Evolutionary conservation across 2,329 filamentous ascomycete species (phyloP), one percentile per base, ranked within the genome.

Genomic region (Capronia coronata): DNA sequence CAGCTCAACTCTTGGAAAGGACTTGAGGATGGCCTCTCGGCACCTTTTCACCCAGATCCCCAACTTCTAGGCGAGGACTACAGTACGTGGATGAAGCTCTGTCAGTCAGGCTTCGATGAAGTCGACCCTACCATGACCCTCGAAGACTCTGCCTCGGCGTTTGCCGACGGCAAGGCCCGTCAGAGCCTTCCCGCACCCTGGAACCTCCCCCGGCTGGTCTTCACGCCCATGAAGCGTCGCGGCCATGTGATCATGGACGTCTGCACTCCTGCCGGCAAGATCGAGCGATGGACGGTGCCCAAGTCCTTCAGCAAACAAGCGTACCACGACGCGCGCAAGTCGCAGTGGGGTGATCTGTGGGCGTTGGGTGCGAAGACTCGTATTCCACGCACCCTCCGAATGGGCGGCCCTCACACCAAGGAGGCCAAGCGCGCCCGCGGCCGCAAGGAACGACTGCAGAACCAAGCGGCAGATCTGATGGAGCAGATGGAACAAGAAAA

Each of bases 261-360:
- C 2, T 98, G 93, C 73, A 97, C 93, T 0, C 85, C 91, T 0
- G 76, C 80, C 1, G 93, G 87, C 25, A 82, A 78, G 35, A 82
- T 96, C 27, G 91, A 98, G 72, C 86, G 93, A 48, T 98, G 93
- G 93, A 93, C 85, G 0, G 84, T 98, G 0, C 87, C 91, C 1
- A 82, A 82, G 59, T 88, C 83, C 52, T 93, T 84, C 68, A 84
- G 83, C 65, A 83, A 79, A 60, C 81, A 85, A 61, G 89, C 89
- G 1, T 97, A 91, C 70, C 87, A 86, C 61, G 93, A 97, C 64
- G 93, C 93, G 29, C 82, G 93, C 54, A 98, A 98, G 70, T 79
- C 84, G 0, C 72, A 72, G 46, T 97, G 91, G 93, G 93, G 93
- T 32, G 93, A 97, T 65, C 74, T 97, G 8, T 98, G 93, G 93